Percentiles rank a stretch among this genome's conserved stretches.
Conservation (phyloP, 805 yeast species). For the Wilhelminamyces savonicus region DNA sequence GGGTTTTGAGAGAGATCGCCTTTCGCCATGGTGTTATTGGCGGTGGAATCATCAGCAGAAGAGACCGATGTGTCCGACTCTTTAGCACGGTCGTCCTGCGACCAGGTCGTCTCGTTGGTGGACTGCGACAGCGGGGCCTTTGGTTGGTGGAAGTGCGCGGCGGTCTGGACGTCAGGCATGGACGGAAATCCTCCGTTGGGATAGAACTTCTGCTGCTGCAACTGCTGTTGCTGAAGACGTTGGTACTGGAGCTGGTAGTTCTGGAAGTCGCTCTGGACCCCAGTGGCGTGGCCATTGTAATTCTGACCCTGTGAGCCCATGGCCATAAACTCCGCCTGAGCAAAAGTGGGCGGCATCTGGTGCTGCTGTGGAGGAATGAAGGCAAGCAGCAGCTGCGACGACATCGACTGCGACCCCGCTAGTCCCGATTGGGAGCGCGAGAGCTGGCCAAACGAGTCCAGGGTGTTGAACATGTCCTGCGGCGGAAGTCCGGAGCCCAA, state of each 20-base stretch:
- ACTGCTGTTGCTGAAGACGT: slow-evolving; percentile 22
- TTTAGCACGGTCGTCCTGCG: slow-evolving; percentile 31
- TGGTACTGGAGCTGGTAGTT: slow-evolving; percentile 14
- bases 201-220: slow-evolving; percentile 8
- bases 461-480: slow-evolving; percentile 13
- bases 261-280: slow-evolving; percentile 15
- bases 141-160: not conserved
- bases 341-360: slow-evolving; percentile 38
- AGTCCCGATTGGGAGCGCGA: slow-evolving; percentile 3
- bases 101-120: slow-evolving; percentile 40
- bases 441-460: slow-evolving; percentile 9
- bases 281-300: no score
- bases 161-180: no score
- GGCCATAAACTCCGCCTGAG: slow-evolving; percentile 16
- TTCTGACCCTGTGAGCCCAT: slow-evolving; percentile 1
- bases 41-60: slow-evolving; percentile 5
- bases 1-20: slow-evolving; percentile 13
- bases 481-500: no score
- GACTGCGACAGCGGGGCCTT: slow-evolving; percentile 21
- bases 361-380: slow-evolving; percentile 48
- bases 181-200: slow-evolving; percentile 1
- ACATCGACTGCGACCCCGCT: no score
- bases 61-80: slow-evolving; percentile 38
- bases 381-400: not conserved
- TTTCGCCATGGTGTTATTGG: not conserved